These are phyloP conservation scores for Thymus quinquecostatus DNA, from an alignment of 257 asterid genomes.

Conservation along the genomic window DNA sequence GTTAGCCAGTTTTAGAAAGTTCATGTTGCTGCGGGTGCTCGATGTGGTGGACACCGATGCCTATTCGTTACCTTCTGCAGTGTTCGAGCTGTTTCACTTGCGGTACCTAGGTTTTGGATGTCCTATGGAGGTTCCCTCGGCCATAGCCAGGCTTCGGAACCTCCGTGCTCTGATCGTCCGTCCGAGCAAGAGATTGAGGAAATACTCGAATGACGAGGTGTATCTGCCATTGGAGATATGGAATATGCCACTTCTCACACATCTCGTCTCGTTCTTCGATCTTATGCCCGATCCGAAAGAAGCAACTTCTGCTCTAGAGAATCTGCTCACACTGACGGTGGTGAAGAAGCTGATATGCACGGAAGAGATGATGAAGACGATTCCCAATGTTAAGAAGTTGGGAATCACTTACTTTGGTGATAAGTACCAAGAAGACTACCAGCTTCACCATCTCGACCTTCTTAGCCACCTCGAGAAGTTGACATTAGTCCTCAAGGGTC, in stretches of 20 bases:
- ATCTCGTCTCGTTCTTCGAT: neutral
- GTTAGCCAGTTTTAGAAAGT: neutral
- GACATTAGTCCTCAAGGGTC: neutral
- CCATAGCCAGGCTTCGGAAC: slow-evolving; percentile 18
- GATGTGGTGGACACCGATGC: neutral
- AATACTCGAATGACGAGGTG: neutral
- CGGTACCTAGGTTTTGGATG: slow-evolving; percentile 24
- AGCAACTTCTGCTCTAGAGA: neutral
- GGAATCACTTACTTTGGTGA: neutral
- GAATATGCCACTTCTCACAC: slow-evolving; percentile 19
- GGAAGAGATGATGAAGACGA: neutral
- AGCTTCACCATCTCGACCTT: slow-evolving; percentile 21
- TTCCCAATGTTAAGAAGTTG: slow-evolving; percentile 24
- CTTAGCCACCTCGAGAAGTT: slow-evolving; percentile 7
- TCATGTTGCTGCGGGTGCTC: neutral
- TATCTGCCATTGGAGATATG: slow-evolving; percentile 16
- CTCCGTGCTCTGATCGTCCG: slow-evolving; percentile 27
- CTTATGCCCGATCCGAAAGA: neutral
- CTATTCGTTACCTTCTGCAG: neutral
- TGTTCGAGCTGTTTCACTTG: slow-evolving; percentile 14
- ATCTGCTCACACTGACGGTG: neutral
- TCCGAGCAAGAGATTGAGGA: neutral
- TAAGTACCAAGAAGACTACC: neutral
- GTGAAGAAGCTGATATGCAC: slow-evolving; percentile 3
- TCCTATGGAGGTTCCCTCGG: neutral